These are phyloP conservation scores for Candida sonorensis DNA, from an alignment of 805 yeast species.

Conservation along the genomic window DNA sequence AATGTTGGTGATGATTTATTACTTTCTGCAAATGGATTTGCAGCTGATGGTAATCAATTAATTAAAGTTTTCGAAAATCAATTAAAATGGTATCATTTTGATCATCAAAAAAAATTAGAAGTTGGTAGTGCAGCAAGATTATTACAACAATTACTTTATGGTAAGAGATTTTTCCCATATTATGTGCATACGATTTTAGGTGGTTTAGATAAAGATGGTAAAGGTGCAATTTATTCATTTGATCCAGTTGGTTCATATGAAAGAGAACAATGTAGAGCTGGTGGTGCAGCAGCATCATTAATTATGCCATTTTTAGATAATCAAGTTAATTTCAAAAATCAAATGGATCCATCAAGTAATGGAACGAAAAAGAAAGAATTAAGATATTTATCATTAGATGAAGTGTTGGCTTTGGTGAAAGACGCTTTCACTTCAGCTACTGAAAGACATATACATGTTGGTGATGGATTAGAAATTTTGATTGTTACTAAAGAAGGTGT, in stretches of 20 bases:
- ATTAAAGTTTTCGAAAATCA: constrained; percentile 65
- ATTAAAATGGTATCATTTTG: constrained; percentile 88
- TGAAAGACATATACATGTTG: constrained; percentile 97
- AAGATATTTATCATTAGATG: constrained; percentile 67
- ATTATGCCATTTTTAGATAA: constrained; percentile 97
- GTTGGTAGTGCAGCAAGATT: constrained; percentile 79
- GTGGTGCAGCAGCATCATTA: constrained; percentile 94
- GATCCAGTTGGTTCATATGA: constrained; percentile 98
- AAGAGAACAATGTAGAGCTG: constrained; percentile 95
- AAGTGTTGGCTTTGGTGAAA: constrained; percentile 78
- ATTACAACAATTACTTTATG: constrained; percentile 83
- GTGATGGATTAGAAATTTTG: constrained; percentile 89
- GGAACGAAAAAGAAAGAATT: constrained; percentile 58
- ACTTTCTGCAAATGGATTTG: constrained; percentile 91
- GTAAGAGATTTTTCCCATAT: constrained; percentile 94
- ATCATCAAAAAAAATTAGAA: constrained; percentile 67
- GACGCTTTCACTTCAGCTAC: constrained; percentile 97
- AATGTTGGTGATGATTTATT: constrained; percentile 82
- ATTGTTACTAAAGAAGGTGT: constrained; percentile 94
- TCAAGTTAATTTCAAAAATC: constrained; percentile 95
- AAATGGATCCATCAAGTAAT: constrained; percentile 70
- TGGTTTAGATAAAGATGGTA: constrained; percentile 86
- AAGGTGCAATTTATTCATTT: constrained; percentile 91
- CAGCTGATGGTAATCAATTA: constrained; percentile 89
- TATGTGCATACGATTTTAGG: constrained; percentile 93